Base-by-base conservation (phyloP, 2,329 filamentous ascomycete genomes). In the Nemania sp. region DNA sequence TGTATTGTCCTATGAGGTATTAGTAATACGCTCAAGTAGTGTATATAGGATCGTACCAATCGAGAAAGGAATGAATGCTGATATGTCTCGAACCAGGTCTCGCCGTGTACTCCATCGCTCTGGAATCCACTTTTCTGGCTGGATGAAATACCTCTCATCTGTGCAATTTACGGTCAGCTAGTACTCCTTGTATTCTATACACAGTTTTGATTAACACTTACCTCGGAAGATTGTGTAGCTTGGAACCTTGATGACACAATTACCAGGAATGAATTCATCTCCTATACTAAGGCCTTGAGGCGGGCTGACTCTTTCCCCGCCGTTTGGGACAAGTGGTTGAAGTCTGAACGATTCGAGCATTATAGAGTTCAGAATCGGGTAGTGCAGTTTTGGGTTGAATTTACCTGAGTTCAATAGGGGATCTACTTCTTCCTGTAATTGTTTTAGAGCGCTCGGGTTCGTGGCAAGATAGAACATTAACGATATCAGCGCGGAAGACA, bases 401-500 rank as follows among this genome's bases (percentile, higher is more conserved):
- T 45, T 45, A 15, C 41, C 41, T 15, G 41, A 45, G 41, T 45
- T 45, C 13, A 45, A 15, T 45, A 45, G 41, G 18, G 41, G 41
- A 15, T 45, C 41, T 45, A 45, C 41, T 15, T 45, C 41, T 15
- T 45, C 41, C 18, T 45, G 41, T 15, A 45, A 45, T 15, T 45
- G 41, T 15, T 45, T 45, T 15, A 45, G 18, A 15, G 41, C 41
- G 41, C 18, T 45, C 41, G 41, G 41, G 18, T 45, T 45, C 41
- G 41, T 45, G 18, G 41, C 41, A 15, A 45, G 41, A 45, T 45
- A 45, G 41, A 45, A 45, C 41, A 45, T n/a, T 45, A n/a, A 45
- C 7, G 41, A 45, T 45, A 45, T 45, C 18, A 45, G 41, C 13
- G 41, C 41, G 7, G 41, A 18, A 18, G 41, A 45, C 41, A 45